These are phyloP conservation scores for Royoungia palumana DNA, from an alignment of 768 basidiomycete genomes.

Conservation along the genomic window DNA sequence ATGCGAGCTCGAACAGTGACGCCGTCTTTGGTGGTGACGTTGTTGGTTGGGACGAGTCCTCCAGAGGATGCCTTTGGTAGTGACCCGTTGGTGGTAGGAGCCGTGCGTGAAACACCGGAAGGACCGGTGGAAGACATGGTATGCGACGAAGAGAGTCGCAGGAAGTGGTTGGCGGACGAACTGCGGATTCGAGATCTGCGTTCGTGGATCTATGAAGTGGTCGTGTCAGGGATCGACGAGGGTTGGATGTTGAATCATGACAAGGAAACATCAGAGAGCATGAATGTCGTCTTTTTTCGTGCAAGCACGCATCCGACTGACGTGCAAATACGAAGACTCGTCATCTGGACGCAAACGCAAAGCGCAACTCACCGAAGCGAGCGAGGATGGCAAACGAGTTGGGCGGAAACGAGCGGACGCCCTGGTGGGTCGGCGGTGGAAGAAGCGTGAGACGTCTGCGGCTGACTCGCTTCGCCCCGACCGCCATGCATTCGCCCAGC, in stretches of 20 bases:
- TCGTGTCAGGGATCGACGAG: constrained; percentile 4
- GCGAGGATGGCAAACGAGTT: constrained; percentile 1
- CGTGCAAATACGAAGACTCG: constrained; percentile 58
- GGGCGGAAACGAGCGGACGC: constrained; percentile 3
- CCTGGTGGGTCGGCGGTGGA: neutral
- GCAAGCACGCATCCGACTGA: constrained; percentile 48
- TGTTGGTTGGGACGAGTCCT: constrained; percentile 75
- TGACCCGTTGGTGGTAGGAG: constrained; percentile 32
- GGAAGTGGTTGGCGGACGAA: neutral
- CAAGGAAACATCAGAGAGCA: constrained; percentile 40
- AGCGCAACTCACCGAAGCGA: constrained; percentile 17
- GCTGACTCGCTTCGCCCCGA: constrained; percentile 16
- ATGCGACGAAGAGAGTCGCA: neutral
- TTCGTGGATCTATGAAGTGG: constrained; percentile 1
- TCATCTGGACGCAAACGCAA: constrained; percentile 28
- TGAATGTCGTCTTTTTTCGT: constrained; percentile 36
- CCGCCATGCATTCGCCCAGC: neutral
- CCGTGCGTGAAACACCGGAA: constrained; percentile 30
- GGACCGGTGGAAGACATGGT: constrained; percentile 28
- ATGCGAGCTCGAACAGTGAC: constrained; percentile 77
- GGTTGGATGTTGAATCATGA: neutral
- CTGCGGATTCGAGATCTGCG: neutral
- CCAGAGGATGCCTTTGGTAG: constrained; percentile 39
- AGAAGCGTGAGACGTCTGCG: constrained; percentile 5
- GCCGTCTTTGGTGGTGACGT: constrained; percentile 74